Evolutionary conservation across 31 red algal species (phyloP).

Genomic region (Asparagopsis taxiformis): DNA sequence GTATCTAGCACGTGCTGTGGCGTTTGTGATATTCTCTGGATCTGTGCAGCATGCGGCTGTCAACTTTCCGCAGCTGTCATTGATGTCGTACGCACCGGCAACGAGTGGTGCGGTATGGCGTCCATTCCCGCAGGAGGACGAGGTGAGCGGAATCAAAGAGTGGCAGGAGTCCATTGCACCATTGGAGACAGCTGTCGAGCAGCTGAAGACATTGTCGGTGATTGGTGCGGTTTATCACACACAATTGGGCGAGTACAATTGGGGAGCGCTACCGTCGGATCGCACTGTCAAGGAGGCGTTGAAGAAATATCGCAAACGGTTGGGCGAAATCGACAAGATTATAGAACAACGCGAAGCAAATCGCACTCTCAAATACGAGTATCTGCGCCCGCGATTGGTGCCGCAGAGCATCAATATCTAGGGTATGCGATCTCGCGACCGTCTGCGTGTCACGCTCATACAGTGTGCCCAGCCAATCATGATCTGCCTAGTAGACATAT

Average conservation of each 20-base stretch:
- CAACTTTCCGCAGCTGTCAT: too few relatives aligned
- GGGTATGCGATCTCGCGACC: neutral
- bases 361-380: slow-evolving; percentile 22
- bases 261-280: slow-evolving; percentile 3
- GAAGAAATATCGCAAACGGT: neutral
- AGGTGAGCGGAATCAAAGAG: neutral
- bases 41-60: too few relatives aligned
- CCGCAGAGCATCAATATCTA: slow-evolving; percentile 55
- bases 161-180: slow-evolving; percentile 19
- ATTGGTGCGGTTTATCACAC: slow-evolving; percentile 31
- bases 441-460: too few relatives aligned
- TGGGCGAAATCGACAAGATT: slow-evolving; percentile 13
- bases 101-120: neutral
- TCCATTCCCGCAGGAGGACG: too few relatives aligned
- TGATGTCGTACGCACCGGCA: slow-evolving; percentile 49
- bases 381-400: slow-evolving; percentile 23
- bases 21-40: too few relatives aligned
- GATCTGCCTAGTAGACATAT: too few relatives aligned
- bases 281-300: neutral
- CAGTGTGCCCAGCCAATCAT: too few relatives aligned
- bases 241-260: slow-evolving; percentile 22
- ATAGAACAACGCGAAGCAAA: slow-evolving; percentile 20
- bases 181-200: slow-evolving; percentile 11
- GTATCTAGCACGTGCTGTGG: too few relatives aligned
- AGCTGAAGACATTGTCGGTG: slow-evolving; percentile 17